Evolutionary conservation across 805 yeast genomes (phyloP), one percentile per base, ranked within the genome.

Genomic region (Ogataea ganodermae): DNA sequence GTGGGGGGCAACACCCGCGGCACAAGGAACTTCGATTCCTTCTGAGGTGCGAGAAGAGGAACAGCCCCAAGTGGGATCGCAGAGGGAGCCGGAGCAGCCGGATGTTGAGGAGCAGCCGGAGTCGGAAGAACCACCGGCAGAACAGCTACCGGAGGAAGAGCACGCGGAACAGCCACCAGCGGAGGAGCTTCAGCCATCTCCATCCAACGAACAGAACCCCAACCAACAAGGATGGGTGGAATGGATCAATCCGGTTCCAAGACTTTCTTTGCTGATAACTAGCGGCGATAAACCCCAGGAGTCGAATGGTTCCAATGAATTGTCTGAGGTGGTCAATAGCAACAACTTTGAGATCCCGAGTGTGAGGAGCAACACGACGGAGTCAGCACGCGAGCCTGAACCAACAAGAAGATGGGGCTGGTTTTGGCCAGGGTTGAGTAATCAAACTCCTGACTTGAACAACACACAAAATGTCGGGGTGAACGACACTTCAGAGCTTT

Each of bases 401-500:
- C 18, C 30, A 2, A 27, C 35, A 6, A 26, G 35, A 5, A 40
- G 52, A 35, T 45, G 49, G 47, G 42, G 42, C 3, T 49, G 49
- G 52, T 17, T 37, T 4, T 49, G 52, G 52, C n/a, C 44, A 1
- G 26, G 37, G 2, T 12, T 13, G 5, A 24, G 12, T 13, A 30
- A n/a, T 6, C 35, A 12, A 4, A 20, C 21, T 17, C 5, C 6
- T 8, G 36, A 23, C 14, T 7, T 6, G 10, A 20, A 33, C 4
- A 23, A 20, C 13, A 21, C 38, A 18, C 42, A 38, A 18, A 18
- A 12, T 13, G 26, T 33, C 4, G 32, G 21, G 10, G 13, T 16
- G 4, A 7, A 26, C 12, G 31, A 28, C 18, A 53, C 50, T 16
- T 45, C 57, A 8, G 61, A 60, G 26, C 53, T 57, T 8, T 46